phyloP scores from a whole-genome alignment of 2,329 filamentous ascomycete species.

The Cladosporium sp. region DNA sequence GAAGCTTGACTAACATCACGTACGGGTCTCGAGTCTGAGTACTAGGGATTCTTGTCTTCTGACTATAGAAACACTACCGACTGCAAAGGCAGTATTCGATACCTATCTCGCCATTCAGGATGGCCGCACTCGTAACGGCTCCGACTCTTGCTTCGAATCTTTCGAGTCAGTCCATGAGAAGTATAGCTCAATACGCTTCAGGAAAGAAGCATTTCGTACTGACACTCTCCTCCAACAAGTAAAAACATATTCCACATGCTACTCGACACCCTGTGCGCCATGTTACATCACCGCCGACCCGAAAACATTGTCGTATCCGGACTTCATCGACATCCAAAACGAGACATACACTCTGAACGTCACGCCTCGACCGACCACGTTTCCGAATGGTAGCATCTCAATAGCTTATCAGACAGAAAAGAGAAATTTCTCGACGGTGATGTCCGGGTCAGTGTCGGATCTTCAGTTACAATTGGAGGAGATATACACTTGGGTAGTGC shows the following conservation, averaged over 20 bases:
- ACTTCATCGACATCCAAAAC: not conserved
- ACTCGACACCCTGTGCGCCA: slow-evolving; percentile 7
- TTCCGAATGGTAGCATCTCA: slow-evolving; percentile 1
- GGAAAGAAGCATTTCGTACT: not conserved
- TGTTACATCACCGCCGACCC: slow-evolving; percentile 11
- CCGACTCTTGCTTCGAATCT: not conserved
- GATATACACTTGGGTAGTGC: not conserved
- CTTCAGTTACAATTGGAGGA: slow-evolving; percentile 1
- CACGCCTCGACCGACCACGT: not conserved
- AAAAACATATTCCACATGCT: not conserved
- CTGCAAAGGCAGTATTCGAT: not conserved
- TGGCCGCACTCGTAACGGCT: not conserved
- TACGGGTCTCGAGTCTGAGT: not conserved
- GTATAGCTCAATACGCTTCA: not conserved
- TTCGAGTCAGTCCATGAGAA: not conserved
- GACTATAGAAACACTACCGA: not conserved
- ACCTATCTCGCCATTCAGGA: not conserved
- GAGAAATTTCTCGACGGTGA: not conserved
- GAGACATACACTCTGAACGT: slow-evolving; percentile 7
- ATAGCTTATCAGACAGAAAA: not conserved
- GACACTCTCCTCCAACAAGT: not conserved
- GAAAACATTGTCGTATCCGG: not conserved
- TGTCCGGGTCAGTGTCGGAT: not conserved
- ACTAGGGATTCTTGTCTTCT: not conserved
- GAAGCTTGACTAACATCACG: not conserved